Conservation (phyloP, 805 yeast genomes). For the Metschnikowia drakensbergensis region DNA sequence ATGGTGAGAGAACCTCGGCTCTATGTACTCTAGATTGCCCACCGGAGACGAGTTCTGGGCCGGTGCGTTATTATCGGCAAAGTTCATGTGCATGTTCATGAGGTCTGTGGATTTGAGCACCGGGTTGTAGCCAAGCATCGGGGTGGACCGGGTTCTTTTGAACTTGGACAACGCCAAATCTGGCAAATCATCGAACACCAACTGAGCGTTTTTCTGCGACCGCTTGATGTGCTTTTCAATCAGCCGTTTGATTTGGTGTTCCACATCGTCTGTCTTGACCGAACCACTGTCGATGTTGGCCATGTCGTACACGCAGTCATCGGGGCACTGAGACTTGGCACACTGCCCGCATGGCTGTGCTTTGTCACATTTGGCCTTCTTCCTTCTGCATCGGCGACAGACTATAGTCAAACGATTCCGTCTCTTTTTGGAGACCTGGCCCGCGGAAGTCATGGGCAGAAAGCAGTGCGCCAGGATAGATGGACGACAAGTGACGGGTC, state of each 20-base stretch:
- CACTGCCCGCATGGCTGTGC: conserved; percentile 14
- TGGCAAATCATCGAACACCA: not conserved
- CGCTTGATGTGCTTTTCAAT: conserved; percentile 1
- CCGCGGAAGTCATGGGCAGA: not conserved
- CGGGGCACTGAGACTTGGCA: conserved; percentile 11
- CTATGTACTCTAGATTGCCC: conserved; percentile 6
- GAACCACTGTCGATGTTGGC: not conserved
- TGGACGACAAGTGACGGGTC: not conserved
- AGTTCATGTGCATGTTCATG: conserved; percentile 17
- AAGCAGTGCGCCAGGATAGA: not conserved
- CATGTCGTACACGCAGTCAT: conserved; percentile 13
- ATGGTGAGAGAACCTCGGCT: conserved; percentile 2
- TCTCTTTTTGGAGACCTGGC: conserved; percentile 5
- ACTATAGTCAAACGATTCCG: conserved; percentile 16
- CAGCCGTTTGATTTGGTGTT: not conserved
- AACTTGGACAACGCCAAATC: not conserved
- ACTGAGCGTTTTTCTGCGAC: not conserved
- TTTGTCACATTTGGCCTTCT: conserved; percentile 17
- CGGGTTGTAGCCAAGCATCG: conserved; percentile 15
- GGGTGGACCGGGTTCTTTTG: not conserved
- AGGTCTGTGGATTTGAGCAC: conserved; percentile 12
- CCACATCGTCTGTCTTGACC: not conserved
- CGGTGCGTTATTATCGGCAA: not conserved
- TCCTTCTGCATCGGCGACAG: conserved; percentile 17
- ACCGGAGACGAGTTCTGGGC: not conserved